A percentile compares a stretch with the other conserved stretches of the same genome.
phyloP scores from a whole-genome alignment of 352 stramenopile species.

The Pythium volutum region DNA sequence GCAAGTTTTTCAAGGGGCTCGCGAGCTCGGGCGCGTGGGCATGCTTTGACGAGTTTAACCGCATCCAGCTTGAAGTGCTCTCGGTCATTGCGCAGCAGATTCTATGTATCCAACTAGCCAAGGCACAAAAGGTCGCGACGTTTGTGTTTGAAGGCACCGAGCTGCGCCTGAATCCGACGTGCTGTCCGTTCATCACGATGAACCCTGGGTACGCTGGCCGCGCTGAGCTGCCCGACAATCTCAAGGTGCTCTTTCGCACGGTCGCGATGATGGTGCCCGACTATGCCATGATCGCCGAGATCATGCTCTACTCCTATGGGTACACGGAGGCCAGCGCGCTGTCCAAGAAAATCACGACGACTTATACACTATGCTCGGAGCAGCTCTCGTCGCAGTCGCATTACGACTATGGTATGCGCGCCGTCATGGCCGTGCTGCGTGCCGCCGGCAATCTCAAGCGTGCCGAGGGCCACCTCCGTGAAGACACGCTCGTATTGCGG shows the following conservation, averaged over 20 bases:
- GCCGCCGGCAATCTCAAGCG: constrained; percentile 90
- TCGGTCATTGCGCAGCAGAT: constrained; percentile 90
- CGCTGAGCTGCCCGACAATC: constrained; percentile 83
- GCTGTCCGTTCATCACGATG: constrained; percentile 82
- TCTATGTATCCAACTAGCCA: constrained; percentile 88
- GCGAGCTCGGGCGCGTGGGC: constrained; percentile 92
- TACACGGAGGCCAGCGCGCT: constrained; percentile 55
- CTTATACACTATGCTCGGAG: constrained; percentile 88
- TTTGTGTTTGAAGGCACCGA: constrained; percentile 95
- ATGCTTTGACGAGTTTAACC: constrained; percentile 91
- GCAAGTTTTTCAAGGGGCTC: constrained; percentile 94
- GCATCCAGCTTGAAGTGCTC: constrained; percentile 87
- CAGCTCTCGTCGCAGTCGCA: constrained; percentile 88
- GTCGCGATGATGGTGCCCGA: constrained; percentile 93
- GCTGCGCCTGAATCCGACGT: constrained; percentile 91
- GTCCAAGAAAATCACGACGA: constrained; percentile 85
- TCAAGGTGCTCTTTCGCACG: constrained; percentile 81
- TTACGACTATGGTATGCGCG: constrained; percentile 91
- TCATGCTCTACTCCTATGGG: constrained; percentile 91
- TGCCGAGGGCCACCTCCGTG: constrained; percentile 88
- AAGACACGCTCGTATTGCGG: constrained; percentile 91
- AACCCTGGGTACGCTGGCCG: constrained; percentile 88
- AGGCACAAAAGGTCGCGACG: constrained; percentile 68
- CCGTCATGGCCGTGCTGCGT: constrained; percentile 88
- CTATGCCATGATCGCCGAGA: constrained; percentile 87